phyloP scores from a whole-genome alignment of 257 asterid genomes.

The Solanum bukasovii region DNA sequence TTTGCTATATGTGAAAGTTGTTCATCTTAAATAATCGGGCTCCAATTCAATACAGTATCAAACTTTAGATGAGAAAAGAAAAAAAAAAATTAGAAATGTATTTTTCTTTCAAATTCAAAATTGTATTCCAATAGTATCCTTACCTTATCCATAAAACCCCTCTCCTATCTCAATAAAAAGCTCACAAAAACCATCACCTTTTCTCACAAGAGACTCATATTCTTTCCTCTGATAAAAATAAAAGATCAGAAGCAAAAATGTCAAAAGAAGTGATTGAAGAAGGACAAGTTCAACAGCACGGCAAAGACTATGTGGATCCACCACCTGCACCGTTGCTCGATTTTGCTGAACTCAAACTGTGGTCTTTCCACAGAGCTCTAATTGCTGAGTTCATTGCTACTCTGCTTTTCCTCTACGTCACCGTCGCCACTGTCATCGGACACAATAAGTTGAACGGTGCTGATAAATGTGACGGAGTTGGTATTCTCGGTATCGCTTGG shows the following conservation, averaged over 20 bases:
- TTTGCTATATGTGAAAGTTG: too few relatives aligned
- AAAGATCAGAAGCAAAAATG: constrained; percentile 21
- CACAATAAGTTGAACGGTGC: constrained; percentile 39
- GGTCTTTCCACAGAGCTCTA: constrained; percentile 77
- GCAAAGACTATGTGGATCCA: constrained; percentile 76
- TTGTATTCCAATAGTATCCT: constrained; percentile 38
- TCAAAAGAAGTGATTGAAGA: constrained; percentile 72
- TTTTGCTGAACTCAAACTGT: constrained; percentile 45
- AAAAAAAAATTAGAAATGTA: neutral
- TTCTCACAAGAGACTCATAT: neutral
- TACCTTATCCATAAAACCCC: constrained; percentile 29
- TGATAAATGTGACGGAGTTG: constrained; percentile 80
- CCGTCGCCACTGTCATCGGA: constrained; percentile 77
- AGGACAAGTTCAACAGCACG: constrained; percentile 21
- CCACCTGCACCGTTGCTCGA: constrained; percentile 75
- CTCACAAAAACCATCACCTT: neutral
- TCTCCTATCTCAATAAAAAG: constrained; percentile 5
- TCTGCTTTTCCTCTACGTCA: constrained; percentile 62
- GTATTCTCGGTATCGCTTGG: constrained; percentile 78
- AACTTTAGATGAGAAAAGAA: too few relatives aligned
- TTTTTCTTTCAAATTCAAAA: neutral
- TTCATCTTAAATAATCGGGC: too few relatives aligned
- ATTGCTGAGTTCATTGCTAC: constrained; percentile 79
- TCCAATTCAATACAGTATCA: too few relatives aligned
- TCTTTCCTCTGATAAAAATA: neutral